Evolutionary conservation across 176 grass and related monocot species (phyloP).

Genomic region (Elaeis guineensis): DNA sequence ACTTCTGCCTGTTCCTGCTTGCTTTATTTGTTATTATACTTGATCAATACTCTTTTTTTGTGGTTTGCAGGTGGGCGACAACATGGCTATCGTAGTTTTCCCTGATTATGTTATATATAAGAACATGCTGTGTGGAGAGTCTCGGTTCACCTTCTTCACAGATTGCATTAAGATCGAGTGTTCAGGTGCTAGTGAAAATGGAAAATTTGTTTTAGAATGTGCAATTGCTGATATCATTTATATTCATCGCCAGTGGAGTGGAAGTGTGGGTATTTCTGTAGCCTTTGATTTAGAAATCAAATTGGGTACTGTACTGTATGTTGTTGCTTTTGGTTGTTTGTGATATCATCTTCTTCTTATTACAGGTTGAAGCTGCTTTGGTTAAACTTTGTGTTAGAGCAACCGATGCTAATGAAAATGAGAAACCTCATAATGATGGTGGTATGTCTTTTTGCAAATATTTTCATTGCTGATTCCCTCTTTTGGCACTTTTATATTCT

Average conservation of each 20-base stretch:
- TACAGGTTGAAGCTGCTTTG: slow-evolving; percentile 11
- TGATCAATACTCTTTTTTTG: slow-evolving; percentile 9
- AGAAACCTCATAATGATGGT: not conserved
- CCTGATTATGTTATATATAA: slow-evolving; percentile 54
- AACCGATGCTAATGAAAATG: not conserved
- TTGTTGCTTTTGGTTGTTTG: not conserved
- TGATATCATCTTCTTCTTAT: not conserved
- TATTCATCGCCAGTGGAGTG: slow-evolving; percentile 56
- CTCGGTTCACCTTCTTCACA: slow-evolving; percentile 49
- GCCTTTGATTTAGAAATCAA: no score
- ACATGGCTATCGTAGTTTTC: slow-evolving; percentile 35
- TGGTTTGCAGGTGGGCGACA: slow-evolving; percentile 49
- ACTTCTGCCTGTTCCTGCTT: not conserved
- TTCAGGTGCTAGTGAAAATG: slow-evolving; percentile 33
- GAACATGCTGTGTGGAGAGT: slow-evolving; percentile 25
- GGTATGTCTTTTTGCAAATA: not conserved
- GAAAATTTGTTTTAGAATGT: slow-evolving; percentile 36
- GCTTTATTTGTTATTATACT: slow-evolving; percentile 1
- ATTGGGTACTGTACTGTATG: no score
- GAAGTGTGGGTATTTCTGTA: slow-evolving; percentile 35
- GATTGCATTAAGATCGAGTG: slow-evolving; percentile 66
- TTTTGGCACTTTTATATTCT: no score
- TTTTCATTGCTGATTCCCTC: no score
- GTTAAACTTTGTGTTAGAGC: slow-evolving; percentile 10
- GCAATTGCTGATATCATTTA: slow-evolving; percentile 45